A percentile compares a stretch with the other conserved stretches of the same genome.
Evolutionary conservation across 257 asterid genomes (phyloP).

Genomic region (Coffea canephora): DNA sequence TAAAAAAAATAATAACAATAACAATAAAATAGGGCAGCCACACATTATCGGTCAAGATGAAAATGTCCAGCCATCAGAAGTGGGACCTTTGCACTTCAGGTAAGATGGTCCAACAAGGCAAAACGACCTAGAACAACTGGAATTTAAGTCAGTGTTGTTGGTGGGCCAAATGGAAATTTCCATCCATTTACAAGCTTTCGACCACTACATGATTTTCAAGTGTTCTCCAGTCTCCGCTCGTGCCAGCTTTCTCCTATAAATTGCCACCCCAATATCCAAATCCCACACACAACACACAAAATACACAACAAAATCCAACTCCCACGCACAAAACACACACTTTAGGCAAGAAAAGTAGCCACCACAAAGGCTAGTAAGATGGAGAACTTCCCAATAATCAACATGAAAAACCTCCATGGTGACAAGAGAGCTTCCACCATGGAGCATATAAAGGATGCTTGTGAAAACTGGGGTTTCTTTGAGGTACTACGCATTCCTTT

Average conservation of each 20-base stretch:
- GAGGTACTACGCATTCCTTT: conserved; percentile 10
- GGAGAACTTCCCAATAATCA: conserved; percentile 25
- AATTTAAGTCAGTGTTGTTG: neutral
- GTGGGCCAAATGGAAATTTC: neutral
- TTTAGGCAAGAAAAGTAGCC: neutral
- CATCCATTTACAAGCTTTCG: neutral
- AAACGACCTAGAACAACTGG: too few relatives aligned
- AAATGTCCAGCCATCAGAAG: too few relatives aligned
- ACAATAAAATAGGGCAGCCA: too few relatives aligned
- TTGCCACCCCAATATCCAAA: neutral
- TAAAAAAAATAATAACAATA: too few relatives aligned
- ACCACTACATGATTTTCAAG: neutral
- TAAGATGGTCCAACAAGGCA: too few relatives aligned
- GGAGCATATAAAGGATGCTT: conserved; percentile 17
- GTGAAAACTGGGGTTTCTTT: conserved; percentile 34
- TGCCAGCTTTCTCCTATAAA: conserved; percentile 9
- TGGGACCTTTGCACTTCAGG: too few relatives aligned
- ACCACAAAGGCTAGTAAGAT: neutral
- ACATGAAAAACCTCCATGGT: conserved; percentile 20
- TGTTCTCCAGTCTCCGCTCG: neutral
- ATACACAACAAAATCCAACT: too few relatives aligned
- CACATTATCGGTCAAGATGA: too few relatives aligned
- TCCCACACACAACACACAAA: neutral
- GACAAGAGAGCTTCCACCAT: conserved; percentile 9
- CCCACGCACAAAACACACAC: neutral